Evolutionary conservation across 2,329 filamentous ascomycete species (phyloP), one percentile per base, ranked within the genome.

Genomic region (Colletotrichum higginsianum): DNA sequence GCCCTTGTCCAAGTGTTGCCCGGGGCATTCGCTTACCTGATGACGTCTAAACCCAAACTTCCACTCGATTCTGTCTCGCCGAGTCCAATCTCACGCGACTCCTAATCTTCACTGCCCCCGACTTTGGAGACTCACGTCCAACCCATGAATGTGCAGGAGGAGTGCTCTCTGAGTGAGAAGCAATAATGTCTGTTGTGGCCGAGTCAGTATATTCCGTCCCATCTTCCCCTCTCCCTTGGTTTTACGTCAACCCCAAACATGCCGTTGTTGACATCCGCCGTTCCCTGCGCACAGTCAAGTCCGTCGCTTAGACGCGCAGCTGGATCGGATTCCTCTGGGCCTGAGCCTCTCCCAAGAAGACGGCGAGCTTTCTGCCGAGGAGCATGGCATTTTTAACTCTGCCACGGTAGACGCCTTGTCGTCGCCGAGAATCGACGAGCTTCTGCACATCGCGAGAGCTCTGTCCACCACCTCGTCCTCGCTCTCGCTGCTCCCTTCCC

Each of bases 401-500:
- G 70, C 80, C 75, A 79, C 78, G 49, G 77, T 84, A 50, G 82
- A 82, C 62, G 84, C 84, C 55, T 79, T 89, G 61, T 82, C 87
- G 73, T 87, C 86, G 23, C 85, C 87, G 35, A 83, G 89, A 62
- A 83, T 92, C 75, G 83, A 89, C 80, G 86, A 91, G 64, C 84
- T 97, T 49, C 88, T 95, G 75, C 84, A 83, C 68, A 88, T 95
- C 66, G 89, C 94, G 77, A 92, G 92, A 80, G 85, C 90, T 3
- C 83, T 97, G 16, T 95, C 93, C 23, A 90, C 92, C 4, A 90
- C 90, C 2, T 89, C 92, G 0, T 89, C 90, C 3, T 89, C 91
- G 6, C 87, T 88, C 63, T 84, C 90, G 42, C 83, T 93, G 8
- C 82, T 95, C n/a, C 83, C 89, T 3, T 80, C 89, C 26, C 82